phyloP scores from a whole-genome alignment of 176 grass and related monocot genomes.

The Alloteropsis semialata region DNA sequence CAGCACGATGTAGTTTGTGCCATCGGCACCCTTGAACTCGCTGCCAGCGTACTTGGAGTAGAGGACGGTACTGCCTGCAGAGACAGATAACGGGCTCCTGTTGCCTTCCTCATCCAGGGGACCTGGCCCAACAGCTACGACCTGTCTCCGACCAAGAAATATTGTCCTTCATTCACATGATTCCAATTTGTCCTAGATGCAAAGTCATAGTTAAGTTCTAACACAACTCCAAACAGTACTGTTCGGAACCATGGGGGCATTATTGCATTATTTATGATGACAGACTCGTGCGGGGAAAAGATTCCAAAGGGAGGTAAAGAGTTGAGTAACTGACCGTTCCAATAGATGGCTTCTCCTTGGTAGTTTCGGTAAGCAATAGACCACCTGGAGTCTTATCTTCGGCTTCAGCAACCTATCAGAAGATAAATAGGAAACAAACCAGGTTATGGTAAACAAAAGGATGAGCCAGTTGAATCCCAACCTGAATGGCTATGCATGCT shows the following conservation, averaged over 20 bases:
- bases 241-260: background rate
- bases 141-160: slow-evolving; percentile 27
- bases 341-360: slow-evolving; percentile 78
- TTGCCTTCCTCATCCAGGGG: slow-evolving; percentile 58
- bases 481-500: background rate
- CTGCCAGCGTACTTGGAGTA: slow-evolving; percentile 79
- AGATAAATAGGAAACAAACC: background rate
- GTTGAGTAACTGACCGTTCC: slow-evolving; percentile 55
- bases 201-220: background rate
- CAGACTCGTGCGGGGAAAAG: background rate
- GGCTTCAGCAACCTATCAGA: slow-evolving; percentile 63
- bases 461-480: background rate
- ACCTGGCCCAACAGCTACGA: slow-evolving; percentile 60
- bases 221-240: slow-evolving; percentile 6
- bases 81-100: slow-evolving; percentile 49
- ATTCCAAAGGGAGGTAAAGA: background rate
- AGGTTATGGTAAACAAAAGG: background rate
- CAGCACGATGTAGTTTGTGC: slow-evolving; percentile 51
- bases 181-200: background rate
- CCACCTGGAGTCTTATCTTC: slow-evolving; percentile 78
- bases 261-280: background rate
- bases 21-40: slow-evolving; percentile 74
- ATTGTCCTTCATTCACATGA: background rate
- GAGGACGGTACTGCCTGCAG: slow-evolving; percentile 46
- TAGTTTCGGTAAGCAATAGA: slow-evolving; percentile 59